A percentile compares a stretch with the other conserved stretches of the same genome.
phyloP scores from a whole-genome alignment of 2,329 filamentous ascomycete species.

The Ascochyta pisi region DNA sequence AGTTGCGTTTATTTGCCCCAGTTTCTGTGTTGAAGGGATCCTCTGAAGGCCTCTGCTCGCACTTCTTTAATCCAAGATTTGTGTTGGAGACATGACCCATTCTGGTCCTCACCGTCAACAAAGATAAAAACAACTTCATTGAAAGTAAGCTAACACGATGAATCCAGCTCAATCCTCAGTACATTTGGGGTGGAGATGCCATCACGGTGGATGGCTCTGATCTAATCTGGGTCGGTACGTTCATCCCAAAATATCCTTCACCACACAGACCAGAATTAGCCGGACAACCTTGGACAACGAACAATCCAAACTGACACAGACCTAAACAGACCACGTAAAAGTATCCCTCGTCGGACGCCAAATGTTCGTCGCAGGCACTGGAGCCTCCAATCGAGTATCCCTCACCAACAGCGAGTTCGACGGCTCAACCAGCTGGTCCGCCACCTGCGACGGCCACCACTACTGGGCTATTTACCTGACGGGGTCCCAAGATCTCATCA shows the following conservation, averaged over 20 bases:
- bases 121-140: background rate
- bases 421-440: slow-evolving; percentile 59
- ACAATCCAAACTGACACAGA: background rate
- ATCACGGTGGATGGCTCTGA: slow-evolving; percentile 33
- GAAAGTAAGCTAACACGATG: background rate
- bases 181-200: slow-evolving; percentile 39
- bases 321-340: slow-evolving; percentile 35
- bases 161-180: slow-evolving; percentile 31
- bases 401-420: slow-evolving; percentile 66
- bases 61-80: no score
- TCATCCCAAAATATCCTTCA: background rate
- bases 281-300: background rate
- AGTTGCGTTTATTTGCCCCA: no score
- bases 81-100: no score
- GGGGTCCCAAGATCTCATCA: slow-evolving; percentile 61
- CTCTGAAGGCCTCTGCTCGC: no score
- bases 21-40: no score
- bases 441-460: slow-evolving; percentile 63
- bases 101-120: background rate
- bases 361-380: slow-evolving; percentile 63
- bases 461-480: slow-evolving; percentile 66
- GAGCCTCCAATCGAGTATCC: slow-evolving; percentile 61
- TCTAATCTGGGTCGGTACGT: slow-evolving; percentile 33
- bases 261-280: background rate
- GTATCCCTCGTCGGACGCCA: slow-evolving; percentile 65